These are phyloP conservation scores for Xylariales sp. DNA, from an alignment of 2,329 filamentous ascomycete genomes.

Conservation along the genomic window DNA sequence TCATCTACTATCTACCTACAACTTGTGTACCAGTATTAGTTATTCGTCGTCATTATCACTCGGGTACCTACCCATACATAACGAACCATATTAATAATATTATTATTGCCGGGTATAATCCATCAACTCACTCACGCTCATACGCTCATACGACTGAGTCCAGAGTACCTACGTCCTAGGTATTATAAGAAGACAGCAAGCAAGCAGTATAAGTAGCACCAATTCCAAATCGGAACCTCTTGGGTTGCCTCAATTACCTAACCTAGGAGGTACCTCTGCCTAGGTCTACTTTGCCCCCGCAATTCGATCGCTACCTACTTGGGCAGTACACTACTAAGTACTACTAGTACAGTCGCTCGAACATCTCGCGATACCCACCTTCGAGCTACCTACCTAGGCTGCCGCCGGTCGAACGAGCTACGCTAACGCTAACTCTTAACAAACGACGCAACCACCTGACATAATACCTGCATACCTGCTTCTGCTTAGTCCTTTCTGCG, in stretches of 20 bases:
- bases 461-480: slow-evolving; percentile 26
- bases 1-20: not conserved
- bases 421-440: not conserved
- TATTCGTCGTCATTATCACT: not conserved
- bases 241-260: slow-evolving; percentile 3
- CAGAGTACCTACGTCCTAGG: no score
- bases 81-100: no score
- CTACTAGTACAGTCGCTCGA: no score
- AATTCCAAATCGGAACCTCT: slow-evolving; percentile 34
- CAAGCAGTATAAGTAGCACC: not conserved
- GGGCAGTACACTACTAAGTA: no score
- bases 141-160: not conserved
- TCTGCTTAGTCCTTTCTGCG: slow-evolving; percentile 7
- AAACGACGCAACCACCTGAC: slow-evolving; percentile 21
- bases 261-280: no score
- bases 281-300: not conserved
- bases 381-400: not conserved
- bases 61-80: not conserved
- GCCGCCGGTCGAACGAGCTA: not conserved
- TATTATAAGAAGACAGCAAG: not conserved
- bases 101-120: no score
- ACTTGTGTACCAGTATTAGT: not conserved
- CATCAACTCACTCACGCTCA: not conserved
- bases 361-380: no score
- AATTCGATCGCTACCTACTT: not conserved